Conservation (phyloP, 2,329 filamentous ascomycete species). For the Colletotrichum agaves region DNA sequence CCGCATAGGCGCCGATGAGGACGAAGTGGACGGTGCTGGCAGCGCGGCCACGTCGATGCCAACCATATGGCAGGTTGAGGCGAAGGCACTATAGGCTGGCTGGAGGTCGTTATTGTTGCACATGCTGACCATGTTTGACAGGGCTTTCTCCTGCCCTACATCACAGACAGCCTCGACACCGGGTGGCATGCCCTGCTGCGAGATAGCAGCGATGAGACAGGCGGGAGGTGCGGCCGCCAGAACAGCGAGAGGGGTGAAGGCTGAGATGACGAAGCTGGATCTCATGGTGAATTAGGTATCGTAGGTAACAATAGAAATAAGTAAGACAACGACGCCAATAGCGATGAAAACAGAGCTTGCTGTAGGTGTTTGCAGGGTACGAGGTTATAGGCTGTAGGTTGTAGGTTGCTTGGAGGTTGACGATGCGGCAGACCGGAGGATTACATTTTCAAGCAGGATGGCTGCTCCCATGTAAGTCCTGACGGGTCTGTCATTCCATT, state of each 20-base stretch:
- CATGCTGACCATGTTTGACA: conserved; percentile 32
- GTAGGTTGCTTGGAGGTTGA: not conserved
- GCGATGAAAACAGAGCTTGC: too few species aligned
- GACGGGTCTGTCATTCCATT: too few species aligned
- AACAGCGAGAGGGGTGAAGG: conserved; percentile 24
- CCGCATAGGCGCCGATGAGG: not conserved
- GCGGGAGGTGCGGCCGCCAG: conserved; percentile 32
- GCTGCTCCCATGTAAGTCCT: not conserved
- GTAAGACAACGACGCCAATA: not conserved
- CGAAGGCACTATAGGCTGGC: conserved; percentile 33
- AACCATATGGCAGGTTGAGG: conserved; percentile 21
- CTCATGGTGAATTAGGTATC: conserved; percentile 9
- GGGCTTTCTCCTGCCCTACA: conserved; percentile 30
- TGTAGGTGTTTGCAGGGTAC: not conserved
- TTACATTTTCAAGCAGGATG: not conserved
- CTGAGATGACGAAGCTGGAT: conserved; percentile 13
- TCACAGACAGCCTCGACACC: conserved; percentile 32
- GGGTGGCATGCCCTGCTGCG: conserved; percentile 29
- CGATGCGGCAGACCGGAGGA: too few species aligned
- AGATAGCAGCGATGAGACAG: conserved; percentile 37
- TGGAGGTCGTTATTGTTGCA: conserved; percentile 21
- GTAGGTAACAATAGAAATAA: not conserved
- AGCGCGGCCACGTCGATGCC: conserved; percentile 20
- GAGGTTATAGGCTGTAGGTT: not conserved
- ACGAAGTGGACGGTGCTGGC: not conserved